phyloP scores from a whole-genome alignment of 2,329 filamentous ascomycete species.

The Pseudodiploospora longispora region DNA sequence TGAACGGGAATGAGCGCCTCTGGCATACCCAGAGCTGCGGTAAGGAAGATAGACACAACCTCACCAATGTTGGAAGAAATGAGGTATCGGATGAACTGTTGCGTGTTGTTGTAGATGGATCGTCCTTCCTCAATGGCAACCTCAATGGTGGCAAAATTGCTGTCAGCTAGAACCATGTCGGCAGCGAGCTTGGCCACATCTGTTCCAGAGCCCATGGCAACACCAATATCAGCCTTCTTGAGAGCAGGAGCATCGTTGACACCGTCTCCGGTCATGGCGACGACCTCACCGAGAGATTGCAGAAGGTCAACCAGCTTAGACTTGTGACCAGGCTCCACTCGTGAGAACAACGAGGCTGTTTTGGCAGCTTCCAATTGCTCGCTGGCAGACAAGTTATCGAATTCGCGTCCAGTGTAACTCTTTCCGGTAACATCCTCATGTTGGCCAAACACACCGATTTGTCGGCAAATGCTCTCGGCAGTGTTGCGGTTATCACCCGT shows the following conservation, averaged over 20 bases:
- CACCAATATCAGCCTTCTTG: slow-evolving; percentile 98
- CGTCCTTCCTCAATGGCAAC: slow-evolving; percentile 93
- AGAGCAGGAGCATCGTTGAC: slow-evolving; percentile 96
- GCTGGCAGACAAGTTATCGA: slow-evolving; percentile 70
- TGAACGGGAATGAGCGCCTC: slow-evolving; percentile 96
- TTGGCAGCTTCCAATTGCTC: slow-evolving; percentile 81
- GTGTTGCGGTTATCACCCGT: slow-evolving; percentile 98
- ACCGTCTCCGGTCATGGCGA: slow-evolving; percentile 98
- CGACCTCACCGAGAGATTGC: slow-evolving; percentile 85
- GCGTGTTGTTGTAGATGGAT: slow-evolving; percentile 99
- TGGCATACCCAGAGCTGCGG: slow-evolving; percentile 91
- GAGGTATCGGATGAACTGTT: slow-evolving; percentile 98
- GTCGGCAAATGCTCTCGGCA: slow-evolving; percentile 92
- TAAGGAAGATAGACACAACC: slow-evolving; percentile 97
- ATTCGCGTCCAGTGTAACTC: slow-evolving; percentile 92
- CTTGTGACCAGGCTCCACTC: slow-evolving; percentile 93
- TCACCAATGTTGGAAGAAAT: slow-evolving; percentile 99
- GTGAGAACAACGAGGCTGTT: slow-evolving; percentile 84
- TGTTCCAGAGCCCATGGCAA: slow-evolving; percentile 96
- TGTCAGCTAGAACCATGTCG: slow-evolving; percentile 97
- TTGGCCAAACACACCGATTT: slow-evolving; percentile 85
- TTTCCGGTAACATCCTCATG: slow-evolving; percentile 81
- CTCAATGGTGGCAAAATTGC: slow-evolving; percentile 98
- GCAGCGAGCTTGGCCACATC: slow-evolving; percentile 94
- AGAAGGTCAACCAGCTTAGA: slow-evolving; percentile 95